phyloP scores from a whole-genome alignment of 2,329 filamentous ascomycete genomes.

The Orbilia blumenaviensis region DNA sequence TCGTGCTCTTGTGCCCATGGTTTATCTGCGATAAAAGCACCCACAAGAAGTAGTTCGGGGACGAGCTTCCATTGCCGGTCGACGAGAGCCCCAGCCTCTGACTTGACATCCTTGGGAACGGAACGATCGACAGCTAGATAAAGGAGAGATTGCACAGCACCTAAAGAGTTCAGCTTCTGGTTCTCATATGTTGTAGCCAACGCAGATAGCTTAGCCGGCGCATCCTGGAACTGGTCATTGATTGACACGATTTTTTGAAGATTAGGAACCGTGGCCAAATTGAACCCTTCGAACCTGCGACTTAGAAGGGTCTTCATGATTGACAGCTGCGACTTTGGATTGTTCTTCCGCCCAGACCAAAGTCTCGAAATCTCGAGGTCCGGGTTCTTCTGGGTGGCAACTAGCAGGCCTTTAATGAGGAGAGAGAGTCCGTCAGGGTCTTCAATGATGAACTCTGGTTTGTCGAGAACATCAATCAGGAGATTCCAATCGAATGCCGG shows the following conservation, averaged over 20 bases:
- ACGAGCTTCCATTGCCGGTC: conserved; percentile 58
- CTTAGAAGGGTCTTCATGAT: conserved; percentile 89
- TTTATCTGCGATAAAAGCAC: conserved; percentile 64
- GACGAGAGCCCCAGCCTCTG: conserved; percentile 57
- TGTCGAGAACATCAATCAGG: conserved; percentile 68
- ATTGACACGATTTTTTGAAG: conserved; percentile 78
- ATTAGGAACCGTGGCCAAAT: conserved; percentile 83
- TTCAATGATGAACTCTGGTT: conserved; percentile 81
- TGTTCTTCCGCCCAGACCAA: conserved; percentile 89
- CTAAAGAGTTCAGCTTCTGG: conserved; percentile 87
- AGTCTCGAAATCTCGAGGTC: conserved; percentile 84
- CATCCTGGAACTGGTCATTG: conserved; percentile 70
- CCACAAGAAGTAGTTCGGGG: conserved; percentile 64
- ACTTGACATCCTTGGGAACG: conserved; percentile 55
- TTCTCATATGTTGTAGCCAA: conserved; percentile 75
- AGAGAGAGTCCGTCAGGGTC: conserved; percentile 80
- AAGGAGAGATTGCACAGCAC: conserved; percentile 77
- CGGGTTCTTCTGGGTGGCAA: conserved; percentile 61
- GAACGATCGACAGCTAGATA: conserved; percentile 65
- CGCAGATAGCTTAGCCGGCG: conserved; percentile 69
- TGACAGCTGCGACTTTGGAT: conserved; percentile 88
- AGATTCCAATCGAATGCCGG: conserved; percentile 58
- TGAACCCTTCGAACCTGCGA: conserved; percentile 76
- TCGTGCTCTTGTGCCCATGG: conserved; percentile 65
- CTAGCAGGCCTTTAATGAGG: conserved; percentile 79